A percentile compares a stretch with the other conserved stretches of the same genome.
Conservation (phyloP, 352 stramenopile genomes). For the Pythium utonaiense region DNA sequence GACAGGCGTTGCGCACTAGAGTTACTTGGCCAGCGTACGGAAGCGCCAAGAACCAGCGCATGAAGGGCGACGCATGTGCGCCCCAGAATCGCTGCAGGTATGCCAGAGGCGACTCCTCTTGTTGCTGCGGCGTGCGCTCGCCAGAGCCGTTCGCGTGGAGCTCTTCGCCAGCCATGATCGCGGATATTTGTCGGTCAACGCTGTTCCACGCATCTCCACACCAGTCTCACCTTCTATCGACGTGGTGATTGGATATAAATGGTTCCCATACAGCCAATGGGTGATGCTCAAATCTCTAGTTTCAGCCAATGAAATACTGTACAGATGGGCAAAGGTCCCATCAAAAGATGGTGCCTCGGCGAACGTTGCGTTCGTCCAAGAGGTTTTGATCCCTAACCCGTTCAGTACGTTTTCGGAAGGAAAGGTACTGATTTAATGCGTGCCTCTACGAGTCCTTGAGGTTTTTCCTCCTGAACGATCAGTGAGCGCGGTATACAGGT, state of each 20-base stretch:
- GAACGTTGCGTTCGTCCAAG: background rate
- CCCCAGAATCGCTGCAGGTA: slow-evolving; percentile 77
- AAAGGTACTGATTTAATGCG: too few relatives aligned
- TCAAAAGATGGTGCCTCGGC: slow-evolving; percentile 5
- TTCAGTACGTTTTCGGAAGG: background rate
- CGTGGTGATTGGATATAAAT: background rate
- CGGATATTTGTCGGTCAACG: background rate
- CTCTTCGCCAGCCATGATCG: slow-evolving; percentile 21
- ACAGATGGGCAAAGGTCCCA: too few relatives aligned
- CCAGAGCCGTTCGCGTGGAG: background rate
- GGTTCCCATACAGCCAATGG: too few relatives aligned
- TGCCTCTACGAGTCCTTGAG: too few relatives aligned
- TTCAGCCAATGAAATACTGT: background rate
- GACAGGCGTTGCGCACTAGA: slow-evolving; percentile 73
- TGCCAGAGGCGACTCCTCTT: slow-evolving; percentile 37
- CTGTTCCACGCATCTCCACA: background rate
- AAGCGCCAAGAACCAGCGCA: slow-evolving; percentile 81
- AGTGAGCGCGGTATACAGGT: background rate
- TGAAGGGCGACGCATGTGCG: slow-evolving; percentile 68
- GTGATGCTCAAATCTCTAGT: too few relatives aligned
- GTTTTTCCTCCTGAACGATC: background rate
- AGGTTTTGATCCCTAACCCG: background rate
- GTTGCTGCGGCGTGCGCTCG: slow-evolving; percentile 2
- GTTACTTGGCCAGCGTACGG: slow-evolving; percentile 74
- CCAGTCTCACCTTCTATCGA: background rate